phyloP scores from a whole-genome alignment of 345 rosid species.

The Citrus glauca region DNA sequence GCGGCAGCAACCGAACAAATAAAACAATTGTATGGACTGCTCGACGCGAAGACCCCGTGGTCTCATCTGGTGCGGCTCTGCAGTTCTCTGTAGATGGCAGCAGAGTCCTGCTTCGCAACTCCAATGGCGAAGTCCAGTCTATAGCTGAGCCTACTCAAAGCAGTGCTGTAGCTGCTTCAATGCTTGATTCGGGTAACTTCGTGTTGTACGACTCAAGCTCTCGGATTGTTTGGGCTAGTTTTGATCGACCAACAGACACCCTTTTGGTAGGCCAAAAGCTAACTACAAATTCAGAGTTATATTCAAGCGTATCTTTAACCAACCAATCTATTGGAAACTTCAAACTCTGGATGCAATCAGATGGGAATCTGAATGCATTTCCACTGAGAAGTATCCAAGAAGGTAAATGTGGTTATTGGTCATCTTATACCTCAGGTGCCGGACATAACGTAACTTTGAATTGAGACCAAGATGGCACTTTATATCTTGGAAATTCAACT shows the following conservation, averaged over 20 bases:
- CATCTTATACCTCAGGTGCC: background rate
- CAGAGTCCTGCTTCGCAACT: background rate
- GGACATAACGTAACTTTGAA: background rate
- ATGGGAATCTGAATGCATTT: conserved; percentile 3
- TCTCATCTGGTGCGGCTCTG: background rate
- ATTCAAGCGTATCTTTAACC: conserved; percentile 13
- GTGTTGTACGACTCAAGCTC: background rate
- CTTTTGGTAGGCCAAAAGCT: conserved; percentile 1
- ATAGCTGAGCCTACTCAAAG: too few relatives aligned
- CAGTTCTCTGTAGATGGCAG: background rate
- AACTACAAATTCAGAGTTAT: background rate
- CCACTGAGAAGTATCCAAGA: too few relatives aligned
- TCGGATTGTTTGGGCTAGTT: background rate
- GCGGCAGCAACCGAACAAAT: background rate
- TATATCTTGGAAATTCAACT: conserved; percentile 18
- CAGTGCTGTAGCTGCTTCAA: background rate
- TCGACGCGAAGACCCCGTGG: background rate
- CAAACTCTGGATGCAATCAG: background rate
- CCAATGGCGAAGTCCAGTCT: background rate
- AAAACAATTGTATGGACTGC: background rate
- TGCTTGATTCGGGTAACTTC: conserved; percentile 9
- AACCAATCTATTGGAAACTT: background rate
- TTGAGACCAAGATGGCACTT: background rate
- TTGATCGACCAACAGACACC: background rate
- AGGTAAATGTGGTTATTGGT: background rate